phyloP scores from a whole-genome alignment of 768 basidiomycete species.

The Lactarius deliciosus region DNA sequence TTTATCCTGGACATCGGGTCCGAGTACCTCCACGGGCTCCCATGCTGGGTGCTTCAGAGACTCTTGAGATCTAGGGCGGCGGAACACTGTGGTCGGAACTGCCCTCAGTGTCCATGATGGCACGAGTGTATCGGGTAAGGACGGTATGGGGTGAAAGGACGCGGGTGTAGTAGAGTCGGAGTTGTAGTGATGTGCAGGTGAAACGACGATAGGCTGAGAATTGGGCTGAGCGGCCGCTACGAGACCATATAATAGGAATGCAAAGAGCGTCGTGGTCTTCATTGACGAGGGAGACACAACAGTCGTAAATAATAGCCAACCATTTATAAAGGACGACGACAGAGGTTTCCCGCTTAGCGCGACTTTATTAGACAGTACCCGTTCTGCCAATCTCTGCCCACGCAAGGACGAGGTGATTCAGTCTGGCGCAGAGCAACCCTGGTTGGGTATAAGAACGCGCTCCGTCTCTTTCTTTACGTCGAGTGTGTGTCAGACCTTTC shows the following conservation, averaged over 20 bases:
- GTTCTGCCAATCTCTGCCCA: slow-evolving; percentile 41
- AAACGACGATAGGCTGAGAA: slow-evolving; percentile 10
- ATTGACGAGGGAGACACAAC: slow-evolving; percentile 9
- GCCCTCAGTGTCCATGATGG: slow-evolving; percentile 42
- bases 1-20: slow-evolving; percentile 75
- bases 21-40: slow-evolving; percentile 63
- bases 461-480: slow-evolving; percentile 47
- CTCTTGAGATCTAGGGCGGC: slow-evolving; percentile 54
- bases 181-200: slow-evolving; percentile 12
- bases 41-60: slow-evolving; percentile 58
- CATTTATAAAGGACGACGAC: background rate
- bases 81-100: slow-evolving; percentile 56
- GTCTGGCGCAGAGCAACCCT: slow-evolving; percentile 58
- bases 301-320: slow-evolving; percentile 20
- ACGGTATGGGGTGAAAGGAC: slow-evolving; percentile 10
- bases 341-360: slow-evolving; percentile 40
- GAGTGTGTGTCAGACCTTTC: slow-evolving; percentile 59
- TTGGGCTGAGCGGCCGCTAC: slow-evolving; percentile 3
- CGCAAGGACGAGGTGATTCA: slow-evolving; percentile 63
- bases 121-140: background rate
- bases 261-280: slow-evolving; percentile 2
- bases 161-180: background rate
- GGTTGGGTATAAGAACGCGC: slow-evolving; percentile 63
- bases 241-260: background rate
- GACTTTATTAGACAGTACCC: slow-evolving; percentile 74